These are phyloP conservation scores for Geotrichum carabidarum DNA, from an alignment of 1,139 yeast genomes.

Conservation along the genomic window DNA sequence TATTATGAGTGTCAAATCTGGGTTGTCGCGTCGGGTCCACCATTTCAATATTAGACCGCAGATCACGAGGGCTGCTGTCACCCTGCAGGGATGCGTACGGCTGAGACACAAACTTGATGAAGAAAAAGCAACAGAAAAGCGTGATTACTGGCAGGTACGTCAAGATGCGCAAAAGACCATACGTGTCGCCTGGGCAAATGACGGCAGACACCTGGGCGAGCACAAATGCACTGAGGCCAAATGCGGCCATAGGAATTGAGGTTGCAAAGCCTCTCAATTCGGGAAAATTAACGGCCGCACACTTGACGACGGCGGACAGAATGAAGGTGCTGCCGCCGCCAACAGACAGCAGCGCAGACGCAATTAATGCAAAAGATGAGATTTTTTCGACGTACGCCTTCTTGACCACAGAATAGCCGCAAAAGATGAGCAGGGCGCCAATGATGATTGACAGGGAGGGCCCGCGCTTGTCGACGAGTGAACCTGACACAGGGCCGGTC, in stretches of 20 bases:
- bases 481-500: conserved; percentile 58
- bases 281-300: conserved; percentile 43
- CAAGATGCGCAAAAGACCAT: conserved; percentile 33
- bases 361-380: conserved; percentile 28
- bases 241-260: conserved; percentile 42
- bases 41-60: conserved; percentile 8
- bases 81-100: conserved; percentile 14
- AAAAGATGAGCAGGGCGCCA: conserved; percentile 31
- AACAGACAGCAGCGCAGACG: conserved; percentile 33
- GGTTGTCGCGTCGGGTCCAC: not conserved
- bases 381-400: conserved; percentile 25
- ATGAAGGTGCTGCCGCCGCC: conserved; percentile 40
- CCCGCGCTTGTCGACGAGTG: conserved; percentile 53
- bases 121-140: conserved; percentile 27
- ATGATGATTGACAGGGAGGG: conserved; percentile 40
- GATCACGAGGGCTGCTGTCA: conserved; percentile 10
- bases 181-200: conserved; percentile 33
- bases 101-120: conserved; percentile 26
- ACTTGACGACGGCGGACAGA: conserved; percentile 40
- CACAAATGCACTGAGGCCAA: conserved; percentile 41
- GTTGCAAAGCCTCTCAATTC: conserved; percentile 39
- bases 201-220: conserved; percentile 36
- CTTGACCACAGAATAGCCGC: conserved; percentile 34
- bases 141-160: conserved; percentile 33
- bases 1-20: conserved; percentile 14